Percentiles rank a stretch among this genome's conserved stretches.
phyloP scores from a whole-genome alignment of 2,329 filamentous ascomycete species.

The Cladophialophora chaetospira region DNA sequence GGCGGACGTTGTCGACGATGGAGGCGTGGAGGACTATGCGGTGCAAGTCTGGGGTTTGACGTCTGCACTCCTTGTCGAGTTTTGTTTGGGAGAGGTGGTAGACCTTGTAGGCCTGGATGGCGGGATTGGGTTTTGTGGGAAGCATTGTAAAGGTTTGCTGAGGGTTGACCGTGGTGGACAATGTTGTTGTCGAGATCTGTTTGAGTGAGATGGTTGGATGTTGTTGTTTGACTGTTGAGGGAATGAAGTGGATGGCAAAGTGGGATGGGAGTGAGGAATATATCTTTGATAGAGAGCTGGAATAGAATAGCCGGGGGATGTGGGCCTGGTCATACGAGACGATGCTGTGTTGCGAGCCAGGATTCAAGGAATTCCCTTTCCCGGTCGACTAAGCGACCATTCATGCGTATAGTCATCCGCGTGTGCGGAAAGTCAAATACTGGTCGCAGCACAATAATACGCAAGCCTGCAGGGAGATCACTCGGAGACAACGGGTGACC shows the following conservation, averaged over 20 bases:
- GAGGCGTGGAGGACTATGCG: constrained; percentile 26
- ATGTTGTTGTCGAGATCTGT: neutral
- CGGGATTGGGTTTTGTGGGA: constrained; percentile 17
- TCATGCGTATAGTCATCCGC: neutral
- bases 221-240: neutral
- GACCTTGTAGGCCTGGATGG: constrained; percentile 29
- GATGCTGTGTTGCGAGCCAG: neutral
- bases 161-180: neutral
- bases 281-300: constrained; percentile 3
- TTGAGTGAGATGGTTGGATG: neutral
- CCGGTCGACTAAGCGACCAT: neutral
- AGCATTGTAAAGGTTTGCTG: constrained; percentile 5
- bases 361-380: neutral
- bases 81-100: constrained; percentile 26
- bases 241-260: neutral
- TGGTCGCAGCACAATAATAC: neutral
- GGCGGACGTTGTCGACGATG: constrained; percentile 28
- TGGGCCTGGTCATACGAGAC: constrained; percentile 6
- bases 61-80: constrained; percentile 26
- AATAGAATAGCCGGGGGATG: neutral
- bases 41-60: constrained; percentile 27
- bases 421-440: neutral
- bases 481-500: neutral
- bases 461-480: neutral
- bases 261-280: constrained; percentile 6